Evolutionary conservation across 768 basidiomycete species (phyloP).

Genomic region (Termitomyces sp.): DNA sequence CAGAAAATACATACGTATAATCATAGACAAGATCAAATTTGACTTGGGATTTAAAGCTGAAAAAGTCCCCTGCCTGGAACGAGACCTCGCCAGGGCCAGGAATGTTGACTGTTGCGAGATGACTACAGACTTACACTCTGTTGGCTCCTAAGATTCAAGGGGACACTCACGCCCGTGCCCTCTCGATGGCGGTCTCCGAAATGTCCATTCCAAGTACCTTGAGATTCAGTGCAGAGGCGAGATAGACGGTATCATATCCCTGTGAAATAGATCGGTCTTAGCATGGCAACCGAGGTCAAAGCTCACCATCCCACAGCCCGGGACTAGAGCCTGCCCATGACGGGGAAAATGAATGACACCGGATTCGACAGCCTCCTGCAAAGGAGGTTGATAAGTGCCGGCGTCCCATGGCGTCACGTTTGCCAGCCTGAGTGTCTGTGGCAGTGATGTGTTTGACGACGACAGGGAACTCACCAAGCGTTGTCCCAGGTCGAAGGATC

Average conservation of each 20-base stretch:
- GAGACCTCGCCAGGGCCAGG: conserved; percentile 25
- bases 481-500: conserved; percentile 23
- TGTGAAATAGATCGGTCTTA: conserved; percentile 16
- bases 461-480: conserved; percentile 16
- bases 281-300: neutral
- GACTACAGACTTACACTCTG: neutral
- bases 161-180: conserved; percentile 33
- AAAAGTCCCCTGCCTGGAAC: conserved; percentile 50
- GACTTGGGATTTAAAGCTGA: conserved; percentile 33
- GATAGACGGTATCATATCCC: conserved; percentile 59
- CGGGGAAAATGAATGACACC: conserved; percentile 36
- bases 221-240: conserved; percentile 45
- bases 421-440: conserved; percentile 31
- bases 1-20: conserved; percentile 42
- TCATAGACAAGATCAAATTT: conserved; percentile 61
- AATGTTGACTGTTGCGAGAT: neutral
- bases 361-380: conserved; percentile 45
- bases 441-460: neutral
- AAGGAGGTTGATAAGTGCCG: conserved; percentile 47
- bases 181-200: conserved; percentile 45
- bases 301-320: conserved; percentile 45
- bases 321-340: conserved; percentile 30
- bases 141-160: neutral
- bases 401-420: conserved; percentile 62
- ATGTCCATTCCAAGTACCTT: conserved; percentile 54